Conservation (phyloP, 2,329 filamentous ascomycete species). For the Xylaria sp. region DNA sequence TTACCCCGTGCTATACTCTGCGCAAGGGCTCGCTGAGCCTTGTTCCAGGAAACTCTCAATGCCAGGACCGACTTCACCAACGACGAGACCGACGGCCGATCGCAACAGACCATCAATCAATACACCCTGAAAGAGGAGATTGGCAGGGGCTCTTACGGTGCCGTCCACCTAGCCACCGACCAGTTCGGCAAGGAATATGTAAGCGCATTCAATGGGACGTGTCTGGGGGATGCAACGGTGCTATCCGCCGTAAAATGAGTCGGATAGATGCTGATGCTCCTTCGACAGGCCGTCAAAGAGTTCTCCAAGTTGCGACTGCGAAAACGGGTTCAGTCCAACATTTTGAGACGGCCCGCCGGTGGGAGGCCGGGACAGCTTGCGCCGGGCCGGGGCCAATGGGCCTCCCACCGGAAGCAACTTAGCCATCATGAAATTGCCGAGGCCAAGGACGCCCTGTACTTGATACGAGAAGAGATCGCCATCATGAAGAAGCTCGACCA, state of each 20-base stretch:
- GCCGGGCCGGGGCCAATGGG: constrained; percentile 33
- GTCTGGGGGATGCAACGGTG: too few relatives aligned
- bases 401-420: constrained; percentile 36
- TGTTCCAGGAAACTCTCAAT: constrained; percentile 80
- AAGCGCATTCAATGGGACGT: constrained; percentile 45
- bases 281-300: constrained; percentile 83
- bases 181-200: constrained; percentile 94
- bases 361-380: constrained; percentile 46
- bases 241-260: not conserved
- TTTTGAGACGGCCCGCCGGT: constrained; percentile 59
- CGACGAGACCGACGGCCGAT: constrained; percentile 76
- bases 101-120: constrained; percentile 89
- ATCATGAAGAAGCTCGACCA: constrained; percentile 99
- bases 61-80: constrained; percentile 85
- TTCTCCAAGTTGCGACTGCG: constrained; percentile 92
- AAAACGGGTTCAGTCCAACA: constrained; percentile 87
- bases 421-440: constrained; percentile 56
- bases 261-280: constrained; percentile 22
- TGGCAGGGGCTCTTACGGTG: constrained; percentile 92
- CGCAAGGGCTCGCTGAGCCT: constrained; percentile 6
- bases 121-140: constrained; percentile 95
- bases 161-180: constrained; percentile 87
- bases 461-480: constrained; percentile 95
- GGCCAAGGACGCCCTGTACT: constrained; percentile 71
- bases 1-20: not conserved